These are phyloP conservation scores for Mortierella sp. DNA, from an alignment of 371 early-diverging fungal species.

Conservation along the genomic window DNA sequence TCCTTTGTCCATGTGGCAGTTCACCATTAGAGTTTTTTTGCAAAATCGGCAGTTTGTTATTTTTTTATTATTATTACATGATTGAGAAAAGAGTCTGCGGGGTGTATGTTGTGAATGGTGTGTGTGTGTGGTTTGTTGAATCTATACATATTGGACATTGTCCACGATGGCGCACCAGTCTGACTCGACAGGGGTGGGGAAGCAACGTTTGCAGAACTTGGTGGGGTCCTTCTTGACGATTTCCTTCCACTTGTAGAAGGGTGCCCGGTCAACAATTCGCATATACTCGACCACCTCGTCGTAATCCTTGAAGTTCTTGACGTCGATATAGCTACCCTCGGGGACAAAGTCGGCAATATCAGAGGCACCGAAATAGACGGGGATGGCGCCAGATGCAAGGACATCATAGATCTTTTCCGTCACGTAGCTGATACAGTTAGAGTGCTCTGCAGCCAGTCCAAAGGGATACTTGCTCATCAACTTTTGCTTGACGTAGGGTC, in stretches of 20 bases:
- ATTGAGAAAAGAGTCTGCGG: not conserved
- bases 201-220: constrained; percentile 38
- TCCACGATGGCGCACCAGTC: constrained; percentile 13
- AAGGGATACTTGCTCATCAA: constrained; percentile 25
- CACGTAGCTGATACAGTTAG: constrained; percentile 48
- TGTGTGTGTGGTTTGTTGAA: not conserved
- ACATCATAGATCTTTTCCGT: constrained; percentile 59
- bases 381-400: constrained; percentile 43
- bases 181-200: constrained; percentile 8
- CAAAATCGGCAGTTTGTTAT: not conserved
- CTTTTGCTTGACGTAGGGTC: constrained; percentile 8
- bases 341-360: constrained; percentile 55
- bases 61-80: not conserved
- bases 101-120: not conserved
- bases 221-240: constrained; percentile 22
- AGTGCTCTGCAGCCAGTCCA: constrained; percentile 48
- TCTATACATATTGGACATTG: constrained; percentile 17
- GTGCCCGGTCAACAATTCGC: constrained; percentile 29
- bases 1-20: not conserved
- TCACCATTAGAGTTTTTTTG: not conserved
- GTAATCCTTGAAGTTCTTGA: constrained; percentile 26
- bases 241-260: constrained; percentile 42
- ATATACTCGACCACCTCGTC: constrained; percentile 28
- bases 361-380: constrained; percentile 51
- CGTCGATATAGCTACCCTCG: constrained; percentile 31